These are phyloP conservation scores for Cladophialophora carrionii DNA, from an alignment of 2,329 filamentous ascomycete species.

Conservation along the genomic window DNA sequence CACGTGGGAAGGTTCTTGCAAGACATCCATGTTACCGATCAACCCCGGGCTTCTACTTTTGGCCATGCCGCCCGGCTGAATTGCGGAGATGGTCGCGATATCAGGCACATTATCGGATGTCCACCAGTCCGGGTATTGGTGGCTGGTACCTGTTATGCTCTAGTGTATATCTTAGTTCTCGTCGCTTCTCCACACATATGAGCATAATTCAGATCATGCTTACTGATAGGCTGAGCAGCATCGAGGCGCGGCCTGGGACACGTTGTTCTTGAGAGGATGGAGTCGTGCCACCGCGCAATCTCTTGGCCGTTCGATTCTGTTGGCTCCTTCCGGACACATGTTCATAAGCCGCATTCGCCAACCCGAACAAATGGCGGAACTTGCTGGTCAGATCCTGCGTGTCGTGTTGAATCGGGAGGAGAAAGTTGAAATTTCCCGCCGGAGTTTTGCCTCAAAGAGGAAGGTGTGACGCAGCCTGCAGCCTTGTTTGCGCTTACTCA, in stretches of 20 bases:
- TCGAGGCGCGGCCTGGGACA: too few relatives aligned
- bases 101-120: constrained; percentile 29
- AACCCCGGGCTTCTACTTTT: constrained; percentile 11
- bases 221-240: neutral
- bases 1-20: constrained; percentile 3
- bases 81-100: constrained; percentile 21
- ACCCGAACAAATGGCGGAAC: neutral
- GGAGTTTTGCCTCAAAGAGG: neutral
- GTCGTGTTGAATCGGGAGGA: neutral
- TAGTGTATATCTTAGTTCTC: neutral
- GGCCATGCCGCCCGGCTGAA: constrained; percentile 26
- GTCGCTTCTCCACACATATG: neutral
- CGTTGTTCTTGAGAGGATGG: neutral
- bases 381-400: neutral
- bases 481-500: neutral
- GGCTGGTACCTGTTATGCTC: neutral
- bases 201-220: constrained; percentile 1
- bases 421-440: neutral
- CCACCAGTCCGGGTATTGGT: neutral
- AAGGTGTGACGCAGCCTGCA: neutral
- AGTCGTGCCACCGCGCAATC: neutral
- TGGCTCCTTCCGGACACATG: neutral
- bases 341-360: neutral
- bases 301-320: neutral
- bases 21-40: constrained; percentile 9